phyloP scores from a whole-genome alignment of 2,329 filamentous ascomycete species.

The Microdochium nivale region DNA sequence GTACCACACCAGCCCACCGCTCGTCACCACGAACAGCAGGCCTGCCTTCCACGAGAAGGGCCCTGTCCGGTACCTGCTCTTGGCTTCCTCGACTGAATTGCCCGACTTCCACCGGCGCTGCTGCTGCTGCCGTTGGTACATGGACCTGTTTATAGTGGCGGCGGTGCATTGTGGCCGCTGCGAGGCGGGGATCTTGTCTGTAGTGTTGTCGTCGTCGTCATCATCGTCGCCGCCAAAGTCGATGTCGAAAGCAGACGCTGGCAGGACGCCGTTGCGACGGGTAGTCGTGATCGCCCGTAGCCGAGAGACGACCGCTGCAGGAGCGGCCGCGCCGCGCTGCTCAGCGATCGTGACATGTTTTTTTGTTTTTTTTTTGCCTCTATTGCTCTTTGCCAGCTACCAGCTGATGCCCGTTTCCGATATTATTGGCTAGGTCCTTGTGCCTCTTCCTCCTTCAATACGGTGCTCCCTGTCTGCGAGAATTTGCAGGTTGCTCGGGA shows the following conservation, averaged over 20 bases:
- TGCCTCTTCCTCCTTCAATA: too few relatives aligned
- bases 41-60: conserved; percentile 94
- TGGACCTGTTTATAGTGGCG: not conserved
- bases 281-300: conserved; percentile 1
- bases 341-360: conserved; percentile 2
- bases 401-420: too few relatives aligned
- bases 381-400: not conserved
- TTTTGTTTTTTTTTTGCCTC: not conserved
- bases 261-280: conserved; percentile 9
- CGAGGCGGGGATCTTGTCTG: not conserved
- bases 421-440: too few relatives aligned
- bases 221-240: not conserved
- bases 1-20: conserved; percentile 73
- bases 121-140: not conserved
- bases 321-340: conserved; percentile 9
- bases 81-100: conserved; percentile 51
- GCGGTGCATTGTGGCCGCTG: not conserved
- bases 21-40: conserved; percentile 72
- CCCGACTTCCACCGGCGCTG: conserved; percentile 25
- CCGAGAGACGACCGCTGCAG: conserved; percentile 10
- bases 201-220: not conserved
- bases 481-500: too few relatives aligned
- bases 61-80: conserved; percentile 48
- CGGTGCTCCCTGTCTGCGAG: too few relatives aligned
- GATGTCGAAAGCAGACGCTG: conserved; percentile 10